Base-by-base conservation (phyloP, 2,329 filamentous ascomycete species). In the Cladophialophora carrionii region DNA sequence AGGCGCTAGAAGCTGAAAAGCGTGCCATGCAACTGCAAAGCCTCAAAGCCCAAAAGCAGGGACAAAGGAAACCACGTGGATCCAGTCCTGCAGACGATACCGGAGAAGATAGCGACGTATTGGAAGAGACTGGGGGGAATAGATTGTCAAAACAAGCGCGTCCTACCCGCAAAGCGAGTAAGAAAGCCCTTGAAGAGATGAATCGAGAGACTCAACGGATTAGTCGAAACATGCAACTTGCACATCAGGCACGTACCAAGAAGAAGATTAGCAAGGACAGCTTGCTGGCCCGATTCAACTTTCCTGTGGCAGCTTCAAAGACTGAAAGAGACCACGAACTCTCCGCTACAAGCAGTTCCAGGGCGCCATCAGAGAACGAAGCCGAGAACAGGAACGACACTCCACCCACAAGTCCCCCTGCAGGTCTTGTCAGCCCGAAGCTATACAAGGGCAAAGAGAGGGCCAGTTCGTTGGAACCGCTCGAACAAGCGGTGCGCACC, bases 131-230 rank as follows among this genome's bases (percentile, higher is more conserved):
- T 37, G 87, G 87, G 29, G 88, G 84, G n/a, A 82, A 81, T 51
- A 86, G 82, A 67, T 79, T 95, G 52, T 90, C 89, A 0, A 68
- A 64, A 49, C 62, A 68, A 34, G 82, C 84, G 29, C 87, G 89
- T 3, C 88, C 92, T 4, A 84, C 86, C 9, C 86, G 95, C 12
- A 96, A 95, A 75, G 93, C 95, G 0, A 94, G 93, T 80, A 98
- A 94, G 80, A 97, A 92, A 78, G 95, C 95, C 0, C 76, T 97
- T 49, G 91, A 97, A 74, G 94, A 98, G 71, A 97, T 99, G 89
- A 90, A 90, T 72, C 87, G 92, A 64, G 95, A 99, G 78, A 97
- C 94, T 0, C 95, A 99, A 79, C 87, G 95, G 32, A 86, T 99
- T 79, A 89, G 87, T 71, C 86, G 95, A 70, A 96, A 90, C 74